These are phyloP conservation scores for Brettanomyces bruxellensis DNA, from an alignment of 805 yeast species.

Conservation along the genomic window DNA sequence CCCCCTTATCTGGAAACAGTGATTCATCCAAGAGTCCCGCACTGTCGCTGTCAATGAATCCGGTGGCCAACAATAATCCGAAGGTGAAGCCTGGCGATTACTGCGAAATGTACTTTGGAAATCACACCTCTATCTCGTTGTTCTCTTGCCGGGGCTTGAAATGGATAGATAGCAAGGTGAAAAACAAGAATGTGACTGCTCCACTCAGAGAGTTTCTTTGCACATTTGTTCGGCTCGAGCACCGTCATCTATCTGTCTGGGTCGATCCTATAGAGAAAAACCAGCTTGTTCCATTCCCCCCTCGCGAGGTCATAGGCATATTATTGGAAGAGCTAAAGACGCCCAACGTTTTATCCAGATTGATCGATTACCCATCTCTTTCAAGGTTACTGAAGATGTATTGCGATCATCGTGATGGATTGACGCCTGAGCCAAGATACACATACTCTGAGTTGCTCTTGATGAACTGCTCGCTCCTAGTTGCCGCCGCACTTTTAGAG, in stretches of 20 bases:
- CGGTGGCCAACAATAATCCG: background rate
- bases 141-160: slow-evolving; percentile 31
- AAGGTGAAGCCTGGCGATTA: background rate
- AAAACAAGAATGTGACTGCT: slow-evolving; percentile 8
- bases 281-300: slow-evolving; percentile 24
- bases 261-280: slow-evolving; percentile 23
- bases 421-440: slow-evolving; percentile 14
- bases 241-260: slow-evolving; percentile 21
- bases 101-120: slow-evolving; percentile 11
- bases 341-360: background rate
- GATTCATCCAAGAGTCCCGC: background rate
- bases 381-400: slow-evolving; percentile 7
- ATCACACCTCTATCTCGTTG: slow-evolving; percentile 29
- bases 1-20: background rate
- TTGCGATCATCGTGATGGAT: slow-evolving; percentile 19
- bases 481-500: slow-evolving; percentile 7
- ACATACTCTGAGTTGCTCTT: slow-evolving; percentile 25
- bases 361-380: slow-evolving; percentile 5
- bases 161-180: slow-evolving; percentile 26
- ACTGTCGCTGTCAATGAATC: background rate
- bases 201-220: slow-evolving; percentile 19
- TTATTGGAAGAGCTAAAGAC: slow-evolving; percentile 9
- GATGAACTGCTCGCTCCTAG: slow-evolving; percentile 21
- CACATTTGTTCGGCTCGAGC: slow-evolving; percentile 12
- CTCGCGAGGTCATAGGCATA: slow-evolving; percentile 11